Conservation (phyloP, 202 grass and related monocot species). For the Eragrostis tef region DNA sequence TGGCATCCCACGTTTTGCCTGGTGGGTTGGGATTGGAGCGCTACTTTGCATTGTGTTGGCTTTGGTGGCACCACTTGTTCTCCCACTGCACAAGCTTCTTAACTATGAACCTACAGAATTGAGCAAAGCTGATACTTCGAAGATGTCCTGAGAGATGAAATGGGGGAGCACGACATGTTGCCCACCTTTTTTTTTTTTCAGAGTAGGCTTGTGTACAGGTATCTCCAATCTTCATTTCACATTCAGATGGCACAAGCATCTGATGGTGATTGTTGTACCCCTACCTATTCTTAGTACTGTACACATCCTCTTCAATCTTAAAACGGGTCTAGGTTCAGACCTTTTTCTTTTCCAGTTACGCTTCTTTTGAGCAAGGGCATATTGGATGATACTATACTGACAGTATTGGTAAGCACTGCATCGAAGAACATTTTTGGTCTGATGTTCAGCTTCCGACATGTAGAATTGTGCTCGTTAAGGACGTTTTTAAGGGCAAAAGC, state of each 20-base stretch:
- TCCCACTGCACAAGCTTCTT: conserved; percentile 56
- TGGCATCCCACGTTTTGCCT: conserved; percentile 73
- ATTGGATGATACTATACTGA: background rate
- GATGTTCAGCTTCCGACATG: no score
- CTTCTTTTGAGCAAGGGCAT: no score
- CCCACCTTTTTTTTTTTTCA: background rate
- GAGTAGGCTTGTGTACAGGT: conserved; percentile 29
- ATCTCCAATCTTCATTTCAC: background rate
- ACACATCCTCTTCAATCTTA: background rate
- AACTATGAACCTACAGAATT: conserved; percentile 34
- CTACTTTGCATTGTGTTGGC: conserved; percentile 67
- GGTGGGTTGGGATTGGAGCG: conserved; percentile 74
- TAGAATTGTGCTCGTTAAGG: background rate
- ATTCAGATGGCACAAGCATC: conserved; percentile 16
- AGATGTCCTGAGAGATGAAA: conserved; percentile 59
- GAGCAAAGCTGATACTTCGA: background rate
- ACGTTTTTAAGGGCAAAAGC: background rate
- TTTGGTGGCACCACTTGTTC: conserved; percentile 51
- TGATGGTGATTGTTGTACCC: background rate
- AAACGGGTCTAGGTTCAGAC: background rate
- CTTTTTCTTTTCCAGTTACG: no score
- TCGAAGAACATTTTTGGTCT: background rate
- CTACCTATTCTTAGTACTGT: background rate
- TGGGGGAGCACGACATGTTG: background rate
- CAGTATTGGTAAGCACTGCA: background rate